phyloP scores from a whole-genome alignment of 768 basidiomycete genomes.

The Tulasnella sp. region DNA sequence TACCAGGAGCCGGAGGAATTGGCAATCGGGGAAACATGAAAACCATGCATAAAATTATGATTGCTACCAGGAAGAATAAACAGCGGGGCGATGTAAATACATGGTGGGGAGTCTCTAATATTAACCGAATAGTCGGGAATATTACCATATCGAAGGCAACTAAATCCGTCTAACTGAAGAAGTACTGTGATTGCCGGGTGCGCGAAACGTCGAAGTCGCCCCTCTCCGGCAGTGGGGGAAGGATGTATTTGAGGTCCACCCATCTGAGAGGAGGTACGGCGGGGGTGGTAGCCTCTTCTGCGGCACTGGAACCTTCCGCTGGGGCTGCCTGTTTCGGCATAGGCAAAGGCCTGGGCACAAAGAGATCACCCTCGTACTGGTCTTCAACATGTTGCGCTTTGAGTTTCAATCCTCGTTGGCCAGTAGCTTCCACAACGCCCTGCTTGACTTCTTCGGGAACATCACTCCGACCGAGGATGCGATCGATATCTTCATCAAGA shows the following conservation, averaged over 20 bases:
- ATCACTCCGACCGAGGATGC: constrained; percentile 25
- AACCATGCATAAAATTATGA: constrained; percentile 14
- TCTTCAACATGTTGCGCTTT: constrained; percentile 36
- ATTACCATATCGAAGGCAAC: not conserved
- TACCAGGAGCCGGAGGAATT: not conserved
- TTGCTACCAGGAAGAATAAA: constrained; percentile 5
- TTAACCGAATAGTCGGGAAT: not conserved
- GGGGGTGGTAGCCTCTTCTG: constrained; percentile 36
- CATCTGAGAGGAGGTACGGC: constrained; percentile 29
- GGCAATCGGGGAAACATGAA: not conserved
- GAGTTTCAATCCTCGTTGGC: constrained; percentile 46
- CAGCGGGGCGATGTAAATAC: not conserved
- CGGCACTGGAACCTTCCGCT: constrained; percentile 38
- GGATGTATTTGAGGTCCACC: constrained; percentile 61
- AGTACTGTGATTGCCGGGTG: constrained; percentile 84
- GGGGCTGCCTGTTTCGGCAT: constrained; percentile 36
- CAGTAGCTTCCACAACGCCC: constrained; percentile 21
- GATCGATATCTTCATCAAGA: constrained; percentile 30
- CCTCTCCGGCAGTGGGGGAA: constrained; percentile 82
- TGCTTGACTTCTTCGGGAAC: constrained; percentile 9
- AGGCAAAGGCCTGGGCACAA: constrained; percentile 41
- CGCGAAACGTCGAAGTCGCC: constrained; percentile 82
- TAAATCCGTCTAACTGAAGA: constrained; percentile 58
- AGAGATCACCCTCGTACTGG: constrained; percentile 37
- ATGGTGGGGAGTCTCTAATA: not conserved